Percentiles rank a stretch among this genome's conserved stretches.
Evolutionary conservation across 2,329 filamentous ascomycete species (phyloP).

Genomic region (Sclerotiophoma versabilis): DNA sequence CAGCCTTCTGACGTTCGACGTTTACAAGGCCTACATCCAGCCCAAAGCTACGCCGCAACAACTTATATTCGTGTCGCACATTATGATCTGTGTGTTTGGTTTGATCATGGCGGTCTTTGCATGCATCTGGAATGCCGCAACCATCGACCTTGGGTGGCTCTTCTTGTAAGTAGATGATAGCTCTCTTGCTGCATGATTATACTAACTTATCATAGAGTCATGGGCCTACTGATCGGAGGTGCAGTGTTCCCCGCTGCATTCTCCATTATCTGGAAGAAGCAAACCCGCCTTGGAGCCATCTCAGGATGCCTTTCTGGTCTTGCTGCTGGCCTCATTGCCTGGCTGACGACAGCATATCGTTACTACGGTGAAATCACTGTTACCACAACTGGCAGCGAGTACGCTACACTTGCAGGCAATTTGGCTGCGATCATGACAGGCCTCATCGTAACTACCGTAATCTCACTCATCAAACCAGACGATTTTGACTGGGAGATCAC

Average conservation of each 20-base stretch:
- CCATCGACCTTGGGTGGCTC: slow-evolving; percentile 53
- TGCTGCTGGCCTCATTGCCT: slow-evolving; percentile 46
- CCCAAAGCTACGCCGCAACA: slow-evolving; percentile 45
- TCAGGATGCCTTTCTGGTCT: slow-evolving; percentile 44
- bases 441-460: slow-evolving; percentile 41
- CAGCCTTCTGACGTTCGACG: slow-evolving; percentile 52
- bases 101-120: slow-evolving; percentile 52
- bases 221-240: slow-evolving; percentile 53
- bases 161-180: slow-evolving; percentile 37
- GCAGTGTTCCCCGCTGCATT: slow-evolving; percentile 52
- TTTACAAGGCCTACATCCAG: slow-evolving; percentile 54
- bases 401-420: slow-evolving; percentile 51
- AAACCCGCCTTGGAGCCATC: slow-evolving; percentile 44
- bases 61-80: slow-evolving; percentile 51
- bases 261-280: slow-evolving; percentile 48
- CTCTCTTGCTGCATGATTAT: background rate
- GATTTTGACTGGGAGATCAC: slow-evolving; percentile 52
- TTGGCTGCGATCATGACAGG: slow-evolving; percentile 46
- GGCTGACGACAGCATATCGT: slow-evolving; percentile 46
- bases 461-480: slow-evolving; percentile 47
- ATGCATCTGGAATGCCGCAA: slow-evolving; percentile 47
- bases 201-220: slow-evolving; percentile 36
- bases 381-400: slow-evolving; percentile 48
- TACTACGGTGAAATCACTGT: slow-evolving; percentile 51
- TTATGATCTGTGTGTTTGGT: slow-evolving; percentile 51